These are phyloP conservation scores for Capniomyces stellatus DNA, from an alignment of 371 early-diverging fungal genomes.

Conservation along the genomic window DNA sequence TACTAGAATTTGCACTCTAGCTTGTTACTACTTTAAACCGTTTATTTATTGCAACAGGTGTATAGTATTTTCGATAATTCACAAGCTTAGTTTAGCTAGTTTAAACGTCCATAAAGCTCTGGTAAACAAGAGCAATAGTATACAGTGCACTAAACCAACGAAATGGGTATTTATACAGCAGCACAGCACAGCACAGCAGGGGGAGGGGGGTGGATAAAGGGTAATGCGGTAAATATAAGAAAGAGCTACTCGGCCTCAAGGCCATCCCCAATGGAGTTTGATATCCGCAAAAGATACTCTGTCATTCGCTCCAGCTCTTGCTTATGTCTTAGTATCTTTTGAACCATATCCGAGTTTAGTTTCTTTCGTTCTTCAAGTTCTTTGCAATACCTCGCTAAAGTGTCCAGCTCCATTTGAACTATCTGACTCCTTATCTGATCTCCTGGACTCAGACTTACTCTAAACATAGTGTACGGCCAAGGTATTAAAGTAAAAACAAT, in stretches of 20 bases:
- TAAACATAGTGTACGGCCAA: too few relatives aligned
- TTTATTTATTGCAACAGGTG: too few relatives aligned
- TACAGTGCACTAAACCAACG: background rate
- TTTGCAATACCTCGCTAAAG: background rate
- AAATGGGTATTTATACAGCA: background rate
- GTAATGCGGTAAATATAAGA: background rate
- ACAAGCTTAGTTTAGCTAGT: too few relatives aligned
- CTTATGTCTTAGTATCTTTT: background rate
- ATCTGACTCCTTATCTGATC: background rate
- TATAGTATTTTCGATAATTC: too few relatives aligned
- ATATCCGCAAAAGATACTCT: background rate
- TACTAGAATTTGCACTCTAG: too few relatives aligned
- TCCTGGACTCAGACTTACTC: background rate
- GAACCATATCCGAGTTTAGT: background rate
- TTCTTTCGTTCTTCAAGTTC: background rate
- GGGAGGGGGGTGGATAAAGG: background rate
- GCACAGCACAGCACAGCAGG: background rate
- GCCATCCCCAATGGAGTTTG: background rate
- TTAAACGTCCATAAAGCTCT: too few relatives aligned
- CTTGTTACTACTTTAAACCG: too few relatives aligned
- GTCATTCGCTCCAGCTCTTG: background rate
- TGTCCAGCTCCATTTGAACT: background rate
- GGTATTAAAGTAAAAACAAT: too few relatives aligned
- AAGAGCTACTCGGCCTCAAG: background rate
- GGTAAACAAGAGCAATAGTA: too few relatives aligned